Evolutionary conservation across 306 rosid species (phyloP), one percentile per base, ranked within the genome.

Genomic region (Bauhinia variegata): DNA sequence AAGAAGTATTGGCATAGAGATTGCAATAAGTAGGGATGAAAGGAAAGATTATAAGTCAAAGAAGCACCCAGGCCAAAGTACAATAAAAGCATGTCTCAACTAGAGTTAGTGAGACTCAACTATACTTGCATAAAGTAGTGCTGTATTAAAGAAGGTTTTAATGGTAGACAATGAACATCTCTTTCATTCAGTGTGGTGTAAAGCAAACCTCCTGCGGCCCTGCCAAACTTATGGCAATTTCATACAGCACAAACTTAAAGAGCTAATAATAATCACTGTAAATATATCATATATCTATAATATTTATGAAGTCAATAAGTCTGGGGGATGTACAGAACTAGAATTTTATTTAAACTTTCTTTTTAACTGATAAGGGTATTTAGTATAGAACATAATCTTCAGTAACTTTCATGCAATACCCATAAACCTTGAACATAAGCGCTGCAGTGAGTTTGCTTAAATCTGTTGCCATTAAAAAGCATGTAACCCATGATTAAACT

Each of bases 191-290:
- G 38, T 41, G 58, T 38, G 0, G 64, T 33, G 23, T 58, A 6
- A 13, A 31, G 37, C 6, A 59, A 67, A 51, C 32, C 23, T 63
- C n/a, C n/a, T n/a, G n/a, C n/a, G n/a, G n/a, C n/a, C 30, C 42
- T 5, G 67, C 36, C 18, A 11, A 33, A 43, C 12, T 47, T 31
- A 18, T 39, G 3, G 19, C 34, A 57, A 38, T 9, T 34, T 37
- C 67, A 65, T 38, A 41, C 33, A 49, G 19, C 32, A 59, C 54
- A 30, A 38, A 74, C 43, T 41, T 58, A 41, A 60, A 42, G 38
- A 5, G 57, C 15, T n/a, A 11, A 14, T 14, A 4, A 10, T 37
- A 33, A 57, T 14, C 46, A 15, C 31, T n/a, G 34, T n/a, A 13
- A 60, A 16, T 3, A 13, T 10, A 9, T 18, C n/a, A n/a, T 60